Evolutionary conservation across 2,329 filamentous ascomycete genomes (phyloP).

Genomic region (Aureobasidium subglaciale): DNA sequence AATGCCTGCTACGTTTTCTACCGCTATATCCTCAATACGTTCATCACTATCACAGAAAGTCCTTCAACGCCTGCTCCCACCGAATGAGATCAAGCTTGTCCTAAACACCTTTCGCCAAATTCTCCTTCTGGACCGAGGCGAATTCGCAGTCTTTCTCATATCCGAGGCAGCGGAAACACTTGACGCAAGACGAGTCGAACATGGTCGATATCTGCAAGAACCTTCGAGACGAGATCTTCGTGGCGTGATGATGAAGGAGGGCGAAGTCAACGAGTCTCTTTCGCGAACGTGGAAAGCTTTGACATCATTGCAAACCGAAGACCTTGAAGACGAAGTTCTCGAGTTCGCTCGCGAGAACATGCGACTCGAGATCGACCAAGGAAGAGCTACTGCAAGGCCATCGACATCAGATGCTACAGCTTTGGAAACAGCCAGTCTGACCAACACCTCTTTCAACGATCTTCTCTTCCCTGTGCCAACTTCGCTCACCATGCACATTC

Average conservation of each 20-base stretch:
- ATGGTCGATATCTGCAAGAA: slow-evolving; percentile 44
- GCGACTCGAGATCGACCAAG: slow-evolving; percentile 55
- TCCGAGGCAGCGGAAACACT: slow-evolving; percentile 77
- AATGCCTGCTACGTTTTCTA: slow-evolving; percentile 61
- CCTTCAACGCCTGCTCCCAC: slow-evolving; percentile 72
- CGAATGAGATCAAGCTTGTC: slow-evolving; percentile 67
- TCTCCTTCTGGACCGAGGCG: slow-evolving; percentile 77
- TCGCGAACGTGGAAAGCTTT: slow-evolving; percentile 72
- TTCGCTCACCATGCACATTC: slow-evolving; percentile 62
- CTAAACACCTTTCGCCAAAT: slow-evolving; percentile 76
- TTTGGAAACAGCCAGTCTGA: neutral
- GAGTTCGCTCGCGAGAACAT: slow-evolving; percentile 76
- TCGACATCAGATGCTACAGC: slow-evolving; percentile 24
- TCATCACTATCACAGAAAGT: slow-evolving; percentile 76
- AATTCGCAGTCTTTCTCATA: slow-evolving; percentile 83
- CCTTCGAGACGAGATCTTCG: slow-evolving; percentile 47
- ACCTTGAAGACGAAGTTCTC: slow-evolving; percentile 63
- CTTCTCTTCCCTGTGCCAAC: slow-evolving; percentile 74
- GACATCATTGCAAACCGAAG: slow-evolving; percentile 69
- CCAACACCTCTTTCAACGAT: slow-evolving; percentile 55
- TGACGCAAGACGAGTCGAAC: slow-evolving; percentile 62
- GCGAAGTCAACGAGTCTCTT: slow-evolving; percentile 72
- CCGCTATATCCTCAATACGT: slow-evolving; percentile 68
- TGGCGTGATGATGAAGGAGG: slow-evolving; percentile 70
- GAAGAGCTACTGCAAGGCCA: slow-evolving; percentile 32